A percentile compares a stretch with the other conserved stretches of the same genome.
Evolutionary conservation across 441 rosid species (phyloP).

Genomic region (Eutrema salsugineum): DNA sequence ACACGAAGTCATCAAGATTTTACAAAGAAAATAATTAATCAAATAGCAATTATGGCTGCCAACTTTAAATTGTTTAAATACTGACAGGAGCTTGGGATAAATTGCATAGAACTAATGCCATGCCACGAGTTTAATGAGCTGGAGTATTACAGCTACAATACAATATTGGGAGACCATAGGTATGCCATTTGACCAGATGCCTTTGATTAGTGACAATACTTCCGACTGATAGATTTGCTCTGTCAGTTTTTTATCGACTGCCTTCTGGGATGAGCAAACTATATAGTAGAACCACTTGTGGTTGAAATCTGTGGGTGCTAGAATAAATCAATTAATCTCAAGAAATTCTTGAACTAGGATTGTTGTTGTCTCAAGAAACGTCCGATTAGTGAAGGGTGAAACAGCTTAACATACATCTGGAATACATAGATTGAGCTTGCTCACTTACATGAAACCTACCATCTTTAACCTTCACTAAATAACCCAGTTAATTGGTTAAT

Average conservation of each 20-base stretch:
- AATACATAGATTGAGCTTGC: not conserved
- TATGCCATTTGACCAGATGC: conserved; percentile 32
- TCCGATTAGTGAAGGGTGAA: not conserved
- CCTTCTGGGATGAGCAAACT: not conserved
- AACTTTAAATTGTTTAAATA: conserved; percentile 22
- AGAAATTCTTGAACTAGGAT: not conserved
- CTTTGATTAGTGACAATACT: not conserved
- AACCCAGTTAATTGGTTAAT: conserved; percentile 1
- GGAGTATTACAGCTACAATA: conserved; percentile 85
- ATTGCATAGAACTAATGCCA: conserved; percentile 96
- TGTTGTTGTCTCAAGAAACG: not conserved
- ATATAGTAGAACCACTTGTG: not conserved
- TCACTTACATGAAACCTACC: not conserved
- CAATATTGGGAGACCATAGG: conserved; percentile 78
- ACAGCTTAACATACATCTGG: not conserved
- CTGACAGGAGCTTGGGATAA: conserved; percentile 91
- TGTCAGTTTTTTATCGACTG: not conserved
- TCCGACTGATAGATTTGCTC: not conserved
- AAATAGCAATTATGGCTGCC: not conserved
- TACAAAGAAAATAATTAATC: not conserved
- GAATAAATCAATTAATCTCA: not conserved
- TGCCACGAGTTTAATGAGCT: conserved; percentile 98
- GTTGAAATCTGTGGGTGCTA: not conserved
- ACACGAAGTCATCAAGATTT: not conserved
- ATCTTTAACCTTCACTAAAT: not conserved